Base-by-base conservation (phyloP, 805 yeast species). In the Groenewaldozyma tartarivorans region DNA sequence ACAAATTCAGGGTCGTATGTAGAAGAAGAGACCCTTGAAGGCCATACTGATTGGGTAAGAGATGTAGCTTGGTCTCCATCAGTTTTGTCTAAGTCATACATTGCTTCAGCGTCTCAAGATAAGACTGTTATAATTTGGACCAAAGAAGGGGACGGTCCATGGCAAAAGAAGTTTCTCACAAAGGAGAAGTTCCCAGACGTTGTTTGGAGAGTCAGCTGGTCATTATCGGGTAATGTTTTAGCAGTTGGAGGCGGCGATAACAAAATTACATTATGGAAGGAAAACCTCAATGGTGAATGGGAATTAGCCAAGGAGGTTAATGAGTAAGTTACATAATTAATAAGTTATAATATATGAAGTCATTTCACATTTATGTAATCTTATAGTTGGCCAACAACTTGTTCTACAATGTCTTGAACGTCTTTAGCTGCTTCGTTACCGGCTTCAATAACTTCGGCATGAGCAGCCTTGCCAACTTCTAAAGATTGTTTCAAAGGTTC, bases 51-150 rank as follows among this genome's bases (percentile, higher is more conserved):
- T 62, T 92, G 99, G 99, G 96, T 92, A 26, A 79, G 98, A 63
- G 99, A 92, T 60, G 96, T 90, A 46, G 86, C 94, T 3, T 92
- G 98, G 98, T 86, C 96, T 17, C 96, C 97, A 36, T 79, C 95
- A 1, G 77, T 85, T 36, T 72, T 92, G 47, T 74, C 85, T 36
- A 81, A 84, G 52, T 79, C 94, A 11, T 90, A 87, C 60, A 82
- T 92, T 53, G 98, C 97, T 11, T 79, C 95, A 29, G 96, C 96
- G 6, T 88, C 97, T 18, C 97, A 92, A 65, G 99, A 92, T 63
- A 80, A 85, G 60, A 82, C 94, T 0, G 96, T 94, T 39, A 69
- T 88, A 46, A 82, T 92, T 58, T 92, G 99, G 99, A 79, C 95
- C 5, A 90, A 86, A 62, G 88, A 80, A 48, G 71, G 67, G 39